Base-by-base conservation (phyloP, 2,329 filamentous ascomycete genomes). In the Scortechinia acanthostroma region DNA sequence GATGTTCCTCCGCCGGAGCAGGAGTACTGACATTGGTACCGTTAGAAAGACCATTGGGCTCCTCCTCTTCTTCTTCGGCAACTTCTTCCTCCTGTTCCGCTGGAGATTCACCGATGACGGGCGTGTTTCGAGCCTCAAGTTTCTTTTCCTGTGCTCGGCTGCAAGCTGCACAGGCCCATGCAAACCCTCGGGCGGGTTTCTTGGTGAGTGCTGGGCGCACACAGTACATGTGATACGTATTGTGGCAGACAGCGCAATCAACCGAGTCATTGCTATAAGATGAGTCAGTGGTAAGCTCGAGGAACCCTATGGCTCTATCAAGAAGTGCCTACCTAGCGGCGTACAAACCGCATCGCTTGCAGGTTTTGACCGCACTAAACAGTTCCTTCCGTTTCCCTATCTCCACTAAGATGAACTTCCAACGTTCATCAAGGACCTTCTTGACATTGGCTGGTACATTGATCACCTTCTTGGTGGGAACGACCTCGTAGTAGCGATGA, bases 151-250 rank as follows among this genome's bases (percentile, higher is more conserved):
- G 91, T n/a, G 89, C 91, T 56, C 91, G 84, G 63, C 90, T 96
- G 65, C 93, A 98, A 48, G 91, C 86, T 45, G 88, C 93, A 63
- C 93, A 98, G 22, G 93, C 91, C 93, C 93, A 98, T 3, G 90
- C 93, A 66, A 98, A 98, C 30, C 93, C 93, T 63, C 93, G 85
- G 42, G 91, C 95, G 17, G 93, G 93, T 65, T 98, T 98, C 65
- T 96, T 98, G 45, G 90, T 76, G 50, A 98, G 66, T 28, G 91
- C 89, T 33, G 93, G 93, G 49, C 86, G 85, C 46, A 98, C 93
- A 63, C 93, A 98, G 57, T 91, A 88, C 91, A 98, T 97, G 69
- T 98, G 93, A 66, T 96, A 98, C 14, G 91, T 97, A 62, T 90
- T 84, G 59, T 84, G 80, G 64, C 93, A 98, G 46, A 96, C 90